A percentile compares a stretch with the other conserved stretches of the same genome.
These are phyloP conservation scores for Pseudocercospora fuligena DNA, from an alignment of 2,329 filamentous ascomycete genomes.

Conservation along the genomic window DNA sequence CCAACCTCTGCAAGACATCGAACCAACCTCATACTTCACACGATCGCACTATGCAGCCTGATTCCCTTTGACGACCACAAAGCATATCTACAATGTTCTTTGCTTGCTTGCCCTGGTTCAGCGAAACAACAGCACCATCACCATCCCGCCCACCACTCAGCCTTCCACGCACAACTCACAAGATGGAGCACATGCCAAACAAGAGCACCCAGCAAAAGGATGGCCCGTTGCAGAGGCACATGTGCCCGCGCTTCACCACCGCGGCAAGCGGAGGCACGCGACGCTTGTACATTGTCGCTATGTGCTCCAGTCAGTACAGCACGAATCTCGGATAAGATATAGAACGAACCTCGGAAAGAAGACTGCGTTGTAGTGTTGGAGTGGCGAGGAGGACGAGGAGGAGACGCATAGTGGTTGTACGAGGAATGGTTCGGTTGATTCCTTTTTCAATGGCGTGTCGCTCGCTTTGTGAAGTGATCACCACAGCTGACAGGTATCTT, in stretches of 20 bases:
- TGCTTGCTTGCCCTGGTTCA: not conserved
- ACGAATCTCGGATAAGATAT: not conserved
- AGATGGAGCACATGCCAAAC: not conserved
- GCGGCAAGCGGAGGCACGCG: not conserved
- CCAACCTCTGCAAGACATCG: not conserved
- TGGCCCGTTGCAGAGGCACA: not conserved
- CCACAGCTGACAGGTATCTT: no score
- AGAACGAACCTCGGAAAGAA: not conserved
- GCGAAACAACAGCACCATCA: not conserved
- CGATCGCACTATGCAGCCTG: not conserved
- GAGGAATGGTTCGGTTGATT: no score
- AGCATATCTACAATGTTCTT: not conserved
- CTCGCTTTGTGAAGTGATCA: no score
- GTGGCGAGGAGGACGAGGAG: no score
- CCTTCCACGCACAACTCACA: not conserved
- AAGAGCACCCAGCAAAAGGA: not conserved
- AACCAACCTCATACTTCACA: not conserved
- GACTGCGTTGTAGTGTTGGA: no score
- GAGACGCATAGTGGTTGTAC: no score
- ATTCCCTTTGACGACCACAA: not conserved
- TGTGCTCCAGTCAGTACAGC: not conserved
- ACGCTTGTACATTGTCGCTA: not conserved
- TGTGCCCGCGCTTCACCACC: not conserved
- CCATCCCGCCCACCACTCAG: no score
- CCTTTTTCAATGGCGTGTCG: no score